phyloP scores from a whole-genome alignment of 1,284 basidiomycete species.

The Cryptococcus jaspeensis region DNA sequence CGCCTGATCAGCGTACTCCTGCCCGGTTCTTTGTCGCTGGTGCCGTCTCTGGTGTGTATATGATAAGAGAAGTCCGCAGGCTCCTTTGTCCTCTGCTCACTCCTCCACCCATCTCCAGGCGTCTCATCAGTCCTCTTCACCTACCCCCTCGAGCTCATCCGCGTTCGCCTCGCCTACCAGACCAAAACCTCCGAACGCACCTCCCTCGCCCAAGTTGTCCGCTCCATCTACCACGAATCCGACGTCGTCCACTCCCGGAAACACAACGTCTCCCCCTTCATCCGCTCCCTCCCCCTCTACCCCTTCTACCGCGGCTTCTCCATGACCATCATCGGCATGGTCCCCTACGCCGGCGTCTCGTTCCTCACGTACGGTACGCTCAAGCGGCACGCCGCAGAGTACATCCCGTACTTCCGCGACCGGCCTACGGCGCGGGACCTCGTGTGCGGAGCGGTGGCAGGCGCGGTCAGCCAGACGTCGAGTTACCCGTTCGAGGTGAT shows the following conservation, averaged over 20 bases:
- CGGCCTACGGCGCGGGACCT: constrained; percentile 58
- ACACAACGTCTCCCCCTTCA: constrained; percentile 45
- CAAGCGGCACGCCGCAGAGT: constrained; percentile 60
- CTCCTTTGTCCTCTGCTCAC: background rate
- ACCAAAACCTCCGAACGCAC: constrained; percentile 61
- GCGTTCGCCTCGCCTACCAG: constrained; percentile 91
- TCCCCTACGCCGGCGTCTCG: constrained; percentile 94
- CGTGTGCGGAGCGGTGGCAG: constrained; percentile 83
- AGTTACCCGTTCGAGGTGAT: constrained; percentile 98
- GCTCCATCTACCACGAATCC: constrained; percentile 70
- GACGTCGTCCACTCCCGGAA: constrained; percentile 18
- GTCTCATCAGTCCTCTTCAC: constrained; percentile 85
- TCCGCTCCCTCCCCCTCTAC: constrained; percentile 47
- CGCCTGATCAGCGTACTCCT: constrained; percentile 73
- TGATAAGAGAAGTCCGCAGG: background rate
- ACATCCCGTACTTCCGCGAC: constrained; percentile 48
- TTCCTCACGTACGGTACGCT: constrained; percentile 91
- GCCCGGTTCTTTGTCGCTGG: constrained; percentile 82
- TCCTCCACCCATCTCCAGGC: constrained; percentile 55
- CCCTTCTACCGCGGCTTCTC: constrained; percentile 89
- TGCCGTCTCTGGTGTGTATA: constrained; percentile 69
- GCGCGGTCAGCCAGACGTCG: constrained; percentile 81
- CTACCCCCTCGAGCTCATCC: constrained; percentile 92
- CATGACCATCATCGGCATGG: constrained; percentile 85
- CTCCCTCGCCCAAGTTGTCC: constrained; percentile 63